Percentiles rank a stretch among this genome's conserved stretches.
These are phyloP conservation scores for Rhizoclosmatium globosum DNA, from an alignment of 192 early-diverging fungal genomes.

Conservation along the genomic window DNA sequence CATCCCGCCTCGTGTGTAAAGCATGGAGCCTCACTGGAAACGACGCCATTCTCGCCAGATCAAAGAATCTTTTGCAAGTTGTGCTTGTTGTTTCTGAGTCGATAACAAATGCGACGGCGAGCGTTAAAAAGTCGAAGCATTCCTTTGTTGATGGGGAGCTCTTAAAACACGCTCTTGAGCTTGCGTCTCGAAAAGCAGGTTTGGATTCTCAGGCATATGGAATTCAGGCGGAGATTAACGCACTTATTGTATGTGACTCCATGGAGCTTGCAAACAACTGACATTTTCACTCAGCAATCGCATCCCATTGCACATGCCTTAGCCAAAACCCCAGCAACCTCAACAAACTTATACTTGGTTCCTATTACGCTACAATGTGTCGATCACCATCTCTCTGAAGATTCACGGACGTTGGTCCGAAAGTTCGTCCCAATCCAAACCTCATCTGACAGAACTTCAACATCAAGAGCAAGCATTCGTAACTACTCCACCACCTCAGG, in stretches of 20 bases:
- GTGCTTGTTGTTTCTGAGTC: conserved; percentile 11
- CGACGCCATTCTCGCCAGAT: neutral
- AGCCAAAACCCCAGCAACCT: neutral
- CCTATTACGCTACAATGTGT: conserved; percentile 15
- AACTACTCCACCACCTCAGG: no score
- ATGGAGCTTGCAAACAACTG: neutral
- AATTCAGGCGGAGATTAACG: conserved; percentile 5
- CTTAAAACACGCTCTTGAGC: neutral
- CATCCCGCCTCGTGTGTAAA: conserved; percentile 5
- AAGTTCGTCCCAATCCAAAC: neutral
- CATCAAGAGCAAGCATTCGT: neutral
- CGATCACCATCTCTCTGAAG: conserved; percentile 17
- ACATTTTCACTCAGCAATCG: neutral
- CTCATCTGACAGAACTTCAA: neutral
- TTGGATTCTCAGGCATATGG: neutral
- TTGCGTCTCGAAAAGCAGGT: neutral
- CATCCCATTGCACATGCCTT: neutral
- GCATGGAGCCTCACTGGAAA: neutral
- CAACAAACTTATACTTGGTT: neutral
- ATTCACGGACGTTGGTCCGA: conserved; percentile 1
- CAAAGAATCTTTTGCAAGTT: conserved; percentile 1
- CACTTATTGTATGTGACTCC: conserved; percentile 1
- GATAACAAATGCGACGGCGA: neutral
- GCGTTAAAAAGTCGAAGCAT: neutral
- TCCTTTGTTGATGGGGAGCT: neutral